Conservation (phyloP, 1,139 yeast genomes). For the Ogataea hybrid region DNA sequence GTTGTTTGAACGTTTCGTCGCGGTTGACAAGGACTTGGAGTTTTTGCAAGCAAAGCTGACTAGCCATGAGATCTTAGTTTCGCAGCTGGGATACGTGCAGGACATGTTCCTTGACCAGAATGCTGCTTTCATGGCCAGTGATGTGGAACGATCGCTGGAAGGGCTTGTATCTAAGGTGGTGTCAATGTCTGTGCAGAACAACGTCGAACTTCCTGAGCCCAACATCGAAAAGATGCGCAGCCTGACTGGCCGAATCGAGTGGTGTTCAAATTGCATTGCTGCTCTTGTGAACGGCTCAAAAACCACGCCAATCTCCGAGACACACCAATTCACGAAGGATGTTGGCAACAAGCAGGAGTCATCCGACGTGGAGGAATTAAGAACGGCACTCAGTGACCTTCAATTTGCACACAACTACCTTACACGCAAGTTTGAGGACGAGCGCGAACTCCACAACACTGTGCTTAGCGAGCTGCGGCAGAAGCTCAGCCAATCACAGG, state of each 20-base stretch:
- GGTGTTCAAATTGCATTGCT: constrained; percentile 56
- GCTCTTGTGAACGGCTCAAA: constrained; percentile 32
- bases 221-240: constrained; percentile 32
- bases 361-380: constrained; percentile 37
- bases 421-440: constrained; percentile 58
- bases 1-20: constrained; percentile 5
- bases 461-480: constrained; percentile 48
- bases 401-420: constrained; percentile 64
- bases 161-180: constrained; percentile 52
- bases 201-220: constrained; percentile 48
- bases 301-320: background rate
- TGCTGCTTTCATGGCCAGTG: constrained; percentile 1
- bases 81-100: constrained; percentile 27
- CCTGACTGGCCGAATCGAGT: constrained; percentile 38
- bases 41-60: constrained; percentile 7
- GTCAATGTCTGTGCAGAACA: constrained; percentile 51
- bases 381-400: constrained; percentile 58
- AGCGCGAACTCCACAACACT: constrained; percentile 48
- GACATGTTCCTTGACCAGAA: constrained; percentile 14
- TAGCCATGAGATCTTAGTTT: constrained; percentile 22
- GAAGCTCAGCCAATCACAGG: constrained; percentile 45
- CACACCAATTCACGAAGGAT: background rate
- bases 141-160: constrained; percentile 35
- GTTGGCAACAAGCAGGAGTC: constrained; percentile 26
- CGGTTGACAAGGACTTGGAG: constrained; percentile 15